Base-by-base conservation (phyloP, 331 rosid species). In the Malus hybrid region DNA sequence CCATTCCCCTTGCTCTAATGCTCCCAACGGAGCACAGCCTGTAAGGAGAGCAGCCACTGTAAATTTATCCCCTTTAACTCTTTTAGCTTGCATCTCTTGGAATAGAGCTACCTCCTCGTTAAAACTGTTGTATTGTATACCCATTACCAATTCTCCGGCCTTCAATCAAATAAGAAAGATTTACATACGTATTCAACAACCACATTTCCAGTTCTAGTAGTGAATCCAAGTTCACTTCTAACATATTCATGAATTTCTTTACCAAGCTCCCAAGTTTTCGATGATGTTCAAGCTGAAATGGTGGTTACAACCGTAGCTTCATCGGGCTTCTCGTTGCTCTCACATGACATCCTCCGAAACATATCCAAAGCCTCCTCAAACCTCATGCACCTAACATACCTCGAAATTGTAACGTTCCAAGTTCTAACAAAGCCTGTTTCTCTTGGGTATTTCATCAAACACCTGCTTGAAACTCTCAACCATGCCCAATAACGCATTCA, bases 41-140 rank as follows among this genome's bases (percentile, higher is more conserved):
- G 97, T 89, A 57, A 89, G 97, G 63, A 93, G 93, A 73, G 85
- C 55, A 73, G 84, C 97, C 68, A 80, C 71, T 50, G 86, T 82
- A 74, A 83, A 90, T 57, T 85, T 89, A 76, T 93, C 96, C 3
- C 91, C 88, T 77, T 66, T 82, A 66, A 87, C 84, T 67, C 79
- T 80, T 79, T 78, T 77, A 39, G 77, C 60, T 63, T 89, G 96
- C 95, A 90, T 93, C 78, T 89, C 85, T 5, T 34, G 85, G 84
- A 85, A 86, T 39, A 93, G 82, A 20, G 70, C 77, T 79, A 90
- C 82, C 0, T 89, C 96, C 72, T 89, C 90, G 33, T 89, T 89
- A 66, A 89, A 86, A 65, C 75, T 58, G 67, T 87, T 86, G 69
- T 83, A 90, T 65, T 87, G 93, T 52, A 89, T 86, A 90, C 70